Percentiles rank a stretch among this genome's conserved stretches.
These are phyloP conservation scores for Botrytis sinoallii DNA, from an alignment of 2,329 filamentous ascomycete genomes.

Conservation along the genomic window DNA sequence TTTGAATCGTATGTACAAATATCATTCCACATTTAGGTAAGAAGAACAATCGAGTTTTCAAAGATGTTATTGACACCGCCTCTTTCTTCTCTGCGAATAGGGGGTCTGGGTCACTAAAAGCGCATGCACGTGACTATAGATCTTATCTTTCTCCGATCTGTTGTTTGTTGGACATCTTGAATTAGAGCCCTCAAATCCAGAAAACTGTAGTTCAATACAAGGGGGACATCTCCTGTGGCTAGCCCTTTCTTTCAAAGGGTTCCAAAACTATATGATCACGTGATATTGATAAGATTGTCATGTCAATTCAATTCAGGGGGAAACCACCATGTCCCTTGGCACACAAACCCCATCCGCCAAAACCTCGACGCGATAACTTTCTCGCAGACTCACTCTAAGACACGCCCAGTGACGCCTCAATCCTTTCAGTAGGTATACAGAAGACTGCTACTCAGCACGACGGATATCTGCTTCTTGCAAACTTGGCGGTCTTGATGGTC, in stretches of 20 bases:
- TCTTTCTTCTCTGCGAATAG: too few relatives aligned
- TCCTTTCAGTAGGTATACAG: neutral
- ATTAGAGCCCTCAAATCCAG: neutral
- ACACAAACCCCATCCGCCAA: neutral
- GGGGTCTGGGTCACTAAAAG: neutral
- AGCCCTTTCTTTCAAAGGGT: neutral
- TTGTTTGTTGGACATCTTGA: neutral
- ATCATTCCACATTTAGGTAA: too few relatives aligned
- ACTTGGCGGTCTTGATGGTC: neutral
- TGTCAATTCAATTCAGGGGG: neutral
- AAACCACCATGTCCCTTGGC: neutral
- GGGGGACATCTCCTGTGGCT: neutral
- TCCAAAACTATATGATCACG: neutral
- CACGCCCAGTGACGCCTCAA: neutral
- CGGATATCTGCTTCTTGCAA: neutral
- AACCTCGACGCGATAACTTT: neutral
- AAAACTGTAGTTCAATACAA: neutral
- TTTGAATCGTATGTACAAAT: too few relatives aligned
- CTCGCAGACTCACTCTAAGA: neutral
- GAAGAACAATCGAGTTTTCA: too few relatives aligned
- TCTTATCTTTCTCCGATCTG: neutral
- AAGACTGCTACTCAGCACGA: neutral
- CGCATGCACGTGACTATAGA: neutral
- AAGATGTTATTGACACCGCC: too few relatives aligned
- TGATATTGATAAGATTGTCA: neutral